phyloP scores from a whole-genome alignment of 2,329 filamentous ascomycete species.

The Daldinia sp. region DNA sequence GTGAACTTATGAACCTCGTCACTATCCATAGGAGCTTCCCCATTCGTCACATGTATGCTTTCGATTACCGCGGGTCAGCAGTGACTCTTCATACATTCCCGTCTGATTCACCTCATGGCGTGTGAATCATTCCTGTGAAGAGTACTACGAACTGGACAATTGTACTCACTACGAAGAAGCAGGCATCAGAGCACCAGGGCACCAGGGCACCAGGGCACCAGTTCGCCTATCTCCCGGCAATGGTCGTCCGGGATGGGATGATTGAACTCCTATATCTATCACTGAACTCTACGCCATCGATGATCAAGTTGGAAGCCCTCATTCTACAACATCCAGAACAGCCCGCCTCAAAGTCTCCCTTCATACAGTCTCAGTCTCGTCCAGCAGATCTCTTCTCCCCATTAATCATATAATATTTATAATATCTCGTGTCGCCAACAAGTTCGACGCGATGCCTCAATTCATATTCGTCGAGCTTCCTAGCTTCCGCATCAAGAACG shows the following conservation, averaged over 20 bases:
- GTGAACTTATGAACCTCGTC: slow-evolving; percentile 21
- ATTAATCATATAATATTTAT: slow-evolving; percentile 3
- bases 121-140: slow-evolving; percentile 5
- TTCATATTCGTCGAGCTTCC: slow-evolving; percentile 52
- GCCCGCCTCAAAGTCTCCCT: background rate
- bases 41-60: slow-evolving; percentile 29
- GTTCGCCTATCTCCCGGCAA: slow-evolving; percentile 29
- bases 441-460: slow-evolving; percentile 43
- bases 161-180: slow-evolving; percentile 17
- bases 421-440: background rate
- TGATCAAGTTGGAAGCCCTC: slow-evolving; percentile 5
- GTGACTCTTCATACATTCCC: slow-evolving; percentile 17
- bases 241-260: slow-evolving; percentile 16
- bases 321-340: slow-evolving; percentile 15
- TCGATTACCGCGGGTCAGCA: slow-evolving; percentile 29
- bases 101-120: slow-evolving; percentile 23
- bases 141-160: slow-evolving; percentile 20
- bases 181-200: background rate
- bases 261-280: slow-evolving; percentile 25
- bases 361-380: background rate
- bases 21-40: slow-evolving; percentile 21
- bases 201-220: background rate
- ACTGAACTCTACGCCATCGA: slow-evolving; percentile 17
- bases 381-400: slow-evolving; percentile 2
- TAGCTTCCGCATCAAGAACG: slow-evolving; percentile 49